These are phyloP conservation scores for Metschnikowia baotianmanensis DNA, from an alignment of 805 yeast genomes.

Conservation along the genomic window DNA sequence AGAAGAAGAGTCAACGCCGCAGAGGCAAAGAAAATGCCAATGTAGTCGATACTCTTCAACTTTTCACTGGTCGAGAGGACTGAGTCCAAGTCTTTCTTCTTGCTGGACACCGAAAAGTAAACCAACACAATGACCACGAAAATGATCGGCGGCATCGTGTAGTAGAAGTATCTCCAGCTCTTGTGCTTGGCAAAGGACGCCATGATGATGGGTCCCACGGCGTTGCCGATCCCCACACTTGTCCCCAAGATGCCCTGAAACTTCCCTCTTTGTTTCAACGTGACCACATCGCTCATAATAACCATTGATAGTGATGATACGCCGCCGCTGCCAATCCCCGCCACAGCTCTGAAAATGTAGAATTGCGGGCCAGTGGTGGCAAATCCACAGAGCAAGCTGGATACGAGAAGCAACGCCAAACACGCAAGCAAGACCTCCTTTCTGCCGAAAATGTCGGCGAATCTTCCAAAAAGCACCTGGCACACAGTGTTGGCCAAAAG, in stretches of 20 bases:
- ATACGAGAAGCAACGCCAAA: conserved; percentile 44
- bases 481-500: conserved; percentile 68
- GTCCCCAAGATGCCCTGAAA: conserved; percentile 55
- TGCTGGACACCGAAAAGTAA: conserved; percentile 35
- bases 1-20: conserved; percentile 48
- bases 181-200: conserved; percentile 44
- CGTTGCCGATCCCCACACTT: conserved; percentile 50
- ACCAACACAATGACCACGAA: conserved; percentile 29
- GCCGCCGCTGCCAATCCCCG: conserved; percentile 63
- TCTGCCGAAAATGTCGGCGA: conserved; percentile 64
- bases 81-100: conserved; percentile 22
- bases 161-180: conserved; percentile 57
- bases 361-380: conserved; percentile 45
- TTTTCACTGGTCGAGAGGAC: conserved; percentile 34
- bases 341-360: conserved; percentile 49
- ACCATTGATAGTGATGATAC: conserved; percentile 50
- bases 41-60: conserved; percentile 48
- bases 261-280: conserved; percentile 51
- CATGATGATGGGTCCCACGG: conserved; percentile 56
- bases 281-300: conserved; percentile 54
- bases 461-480: conserved; percentile 71
- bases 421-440: conserved; percentile 43
- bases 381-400: conserved; percentile 43
- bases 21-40: conserved; percentile 49
- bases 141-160: conserved; percentile 44